phyloP scores from a whole-genome alignment of 1,284 basidiomycete genomes.

The Microbotryum saponariae region DNA sequence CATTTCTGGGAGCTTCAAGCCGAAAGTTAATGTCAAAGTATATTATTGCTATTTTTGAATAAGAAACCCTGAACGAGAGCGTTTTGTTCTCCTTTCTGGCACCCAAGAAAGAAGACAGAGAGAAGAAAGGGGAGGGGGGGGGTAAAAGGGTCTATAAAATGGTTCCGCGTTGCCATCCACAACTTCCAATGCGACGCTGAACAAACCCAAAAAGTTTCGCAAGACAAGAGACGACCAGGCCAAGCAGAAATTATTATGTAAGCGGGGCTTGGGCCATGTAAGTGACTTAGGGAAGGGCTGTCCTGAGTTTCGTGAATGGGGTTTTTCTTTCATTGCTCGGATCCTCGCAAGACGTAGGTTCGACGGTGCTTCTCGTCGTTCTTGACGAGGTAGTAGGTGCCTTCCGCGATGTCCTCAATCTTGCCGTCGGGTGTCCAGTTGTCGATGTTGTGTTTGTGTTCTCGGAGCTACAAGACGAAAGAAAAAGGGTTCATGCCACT shows the following conservation, averaged over 20 bases:
- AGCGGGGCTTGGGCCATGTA: background rate
- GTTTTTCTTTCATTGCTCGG: background rate
- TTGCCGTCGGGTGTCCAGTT: constrained; percentile 79
- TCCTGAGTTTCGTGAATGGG: background rate
- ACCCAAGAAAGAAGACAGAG: too few species aligned
- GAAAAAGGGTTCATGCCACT: background rate
- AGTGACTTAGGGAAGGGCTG: background rate
- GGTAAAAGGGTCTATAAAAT: too few species aligned
- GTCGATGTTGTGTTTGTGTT: constrained; percentile 90
- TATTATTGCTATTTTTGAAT: too few species aligned
- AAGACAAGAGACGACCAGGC: too few species aligned
- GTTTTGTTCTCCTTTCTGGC: too few species aligned
- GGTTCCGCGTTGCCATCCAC: too few species aligned
- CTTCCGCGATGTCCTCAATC: constrained; percentile 87
- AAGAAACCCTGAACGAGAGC: too few species aligned
- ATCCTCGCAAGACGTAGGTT: constrained; percentile 54
- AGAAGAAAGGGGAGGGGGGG: too few species aligned
- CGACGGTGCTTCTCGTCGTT: constrained; percentile 90
- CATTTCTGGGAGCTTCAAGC: too few species aligned
- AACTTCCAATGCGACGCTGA: too few species aligned
- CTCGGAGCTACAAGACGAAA: constrained; percentile 58
- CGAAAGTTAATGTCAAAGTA: too few species aligned
- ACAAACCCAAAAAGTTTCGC: too few species aligned
- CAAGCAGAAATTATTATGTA: background rate
- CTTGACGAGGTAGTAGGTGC: constrained; percentile 84